A percentile compares a stretch with the other conserved stretches of the same genome.
These are phyloP conservation scores for Peronosclerospora sorghi DNA, from an alignment of 352 stramenopile genomes.

Conservation along the genomic window DNA sequence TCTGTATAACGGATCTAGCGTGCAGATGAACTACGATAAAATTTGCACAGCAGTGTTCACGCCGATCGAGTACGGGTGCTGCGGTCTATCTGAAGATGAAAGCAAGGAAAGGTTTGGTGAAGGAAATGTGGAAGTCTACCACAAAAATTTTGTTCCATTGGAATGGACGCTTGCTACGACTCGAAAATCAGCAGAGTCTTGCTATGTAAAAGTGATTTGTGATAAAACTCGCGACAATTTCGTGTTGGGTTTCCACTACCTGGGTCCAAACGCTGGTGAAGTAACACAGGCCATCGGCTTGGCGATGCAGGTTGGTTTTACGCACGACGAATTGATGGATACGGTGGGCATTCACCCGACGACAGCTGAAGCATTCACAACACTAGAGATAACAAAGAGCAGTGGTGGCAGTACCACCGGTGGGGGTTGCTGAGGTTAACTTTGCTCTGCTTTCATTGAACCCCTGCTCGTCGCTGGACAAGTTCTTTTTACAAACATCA, in stretches of 20 bases:
- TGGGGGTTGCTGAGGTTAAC: slow-evolving; percentile 96
- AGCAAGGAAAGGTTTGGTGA: slow-evolving; percentile 83
- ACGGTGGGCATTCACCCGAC: slow-evolving; percentile 96
- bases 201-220: slow-evolving; percentile 94
- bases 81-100: slow-evolving; percentile 94
- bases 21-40: slow-evolving; percentile 91
- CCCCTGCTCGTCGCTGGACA: slow-evolving; percentile 1
- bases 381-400: slow-evolving; percentile 90
- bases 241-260: slow-evolving; percentile 96
- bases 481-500: slow-evolving; percentile 8
- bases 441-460: slow-evolving; percentile 37
- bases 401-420: slow-evolving; percentile 87
- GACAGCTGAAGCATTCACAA: slow-evolving; percentile 92
- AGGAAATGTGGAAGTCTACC: slow-evolving; percentile 91
- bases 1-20: slow-evolving; percentile 76
- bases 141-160: slow-evolving; percentile 92
- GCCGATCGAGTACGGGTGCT: slow-evolving; percentile 95
- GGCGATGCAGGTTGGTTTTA: slow-evolving; percentile 92
- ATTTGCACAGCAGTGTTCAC: slow-evolving; percentile 91
- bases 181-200: slow-evolving; percentile 53
- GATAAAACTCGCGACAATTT: slow-evolving; percentile 78
- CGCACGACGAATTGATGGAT: slow-evolving; percentile 86
- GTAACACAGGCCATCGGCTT: slow-evolving; percentile 90
- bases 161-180: slow-evolving; percentile 87
- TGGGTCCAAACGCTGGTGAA: slow-evolving; percentile 97